Evolutionary conservation across 2,329 filamentous ascomycete genomes (phyloP).

Genomic region (Scortechinia acanthostroma): DNA sequence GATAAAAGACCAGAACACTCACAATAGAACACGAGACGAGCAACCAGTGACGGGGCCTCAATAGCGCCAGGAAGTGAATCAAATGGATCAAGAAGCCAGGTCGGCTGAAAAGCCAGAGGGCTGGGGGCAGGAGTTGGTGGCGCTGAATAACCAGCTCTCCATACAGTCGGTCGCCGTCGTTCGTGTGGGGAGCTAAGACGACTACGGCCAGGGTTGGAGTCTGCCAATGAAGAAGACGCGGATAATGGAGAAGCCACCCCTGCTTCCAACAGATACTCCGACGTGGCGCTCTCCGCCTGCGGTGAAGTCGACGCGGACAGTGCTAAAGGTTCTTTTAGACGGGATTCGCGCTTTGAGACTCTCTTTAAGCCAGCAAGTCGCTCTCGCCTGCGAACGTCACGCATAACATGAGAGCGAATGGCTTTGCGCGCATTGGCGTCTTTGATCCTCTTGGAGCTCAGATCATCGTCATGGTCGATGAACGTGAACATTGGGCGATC

Average conservation of each 20-base stretch:
- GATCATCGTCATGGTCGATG: constrained; percentile 27
- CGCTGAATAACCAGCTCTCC: too few relatives aligned
- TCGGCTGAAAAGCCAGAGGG: neutral
- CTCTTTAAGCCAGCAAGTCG: constrained; percentile 24
- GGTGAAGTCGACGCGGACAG: too few relatives aligned
- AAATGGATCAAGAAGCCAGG: neutral
- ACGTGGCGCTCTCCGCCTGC: too few relatives aligned
- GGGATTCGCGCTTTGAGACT: constrained; percentile 16
- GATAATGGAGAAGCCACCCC: too few relatives aligned
- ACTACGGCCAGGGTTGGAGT: too few relatives aligned
- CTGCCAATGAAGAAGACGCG: too few relatives aligned
- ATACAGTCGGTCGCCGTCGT: too few relatives aligned
- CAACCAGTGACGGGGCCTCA: neutral
- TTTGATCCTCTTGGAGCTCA: constrained; percentile 24
- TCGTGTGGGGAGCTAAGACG: too few relatives aligned
- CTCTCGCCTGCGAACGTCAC: constrained; percentile 27
- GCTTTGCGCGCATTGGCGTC: constrained; percentile 24
- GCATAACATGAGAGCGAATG: constrained; percentile 32
- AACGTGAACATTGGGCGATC: constrained; percentile 25
- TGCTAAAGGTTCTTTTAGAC: constrained; percentile 3
- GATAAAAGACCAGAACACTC: neutral
- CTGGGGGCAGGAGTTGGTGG: too few relatives aligned
- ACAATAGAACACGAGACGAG: neutral
- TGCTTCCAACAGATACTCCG: too few relatives aligned
- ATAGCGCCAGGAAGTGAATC: neutral